Evolutionary conservation across 768 basidiomycete genomes (phyloP).

Genomic region (Macrocybe gigantea): DNA sequence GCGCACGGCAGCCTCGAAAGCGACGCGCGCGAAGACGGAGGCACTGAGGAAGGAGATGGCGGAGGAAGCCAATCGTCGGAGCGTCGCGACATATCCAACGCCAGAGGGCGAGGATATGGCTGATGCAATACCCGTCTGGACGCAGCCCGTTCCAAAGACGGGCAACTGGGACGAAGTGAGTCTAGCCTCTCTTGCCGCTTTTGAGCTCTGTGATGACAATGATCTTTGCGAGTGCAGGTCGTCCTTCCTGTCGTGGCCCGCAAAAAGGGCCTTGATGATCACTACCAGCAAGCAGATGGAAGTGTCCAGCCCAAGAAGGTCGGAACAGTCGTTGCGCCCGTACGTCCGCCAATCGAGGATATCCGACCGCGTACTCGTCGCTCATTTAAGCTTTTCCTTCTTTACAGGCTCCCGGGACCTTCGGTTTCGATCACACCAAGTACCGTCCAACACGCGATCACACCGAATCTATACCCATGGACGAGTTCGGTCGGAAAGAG

Average conservation of each 20-base stretch:
- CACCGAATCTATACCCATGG: slow-evolving; percentile 49
- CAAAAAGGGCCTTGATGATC: slow-evolving; percentile 70
- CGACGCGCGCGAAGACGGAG: slow-evolving; percentile 34
- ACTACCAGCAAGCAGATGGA: slow-evolving; percentile 68
- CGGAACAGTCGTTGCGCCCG: slow-evolving; percentile 46
- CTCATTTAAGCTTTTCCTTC: slow-evolving; percentile 1
- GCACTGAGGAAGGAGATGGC: slow-evolving; percentile 30
- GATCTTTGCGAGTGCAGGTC: slow-evolving; percentile 39
- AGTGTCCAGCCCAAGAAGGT: slow-evolving; percentile 48
- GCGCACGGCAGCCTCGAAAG: slow-evolving; percentile 24
- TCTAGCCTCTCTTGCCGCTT: slow-evolving; percentile 22
- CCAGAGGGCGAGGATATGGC: slow-evolving; percentile 41
- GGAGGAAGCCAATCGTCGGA: slow-evolving; percentile 44
- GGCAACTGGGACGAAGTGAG: slow-evolving; percentile 81
- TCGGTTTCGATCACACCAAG: slow-evolving; percentile 72
- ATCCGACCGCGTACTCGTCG: background rate
- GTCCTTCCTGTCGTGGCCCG: slow-evolving; percentile 81
- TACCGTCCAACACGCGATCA: slow-evolving; percentile 44
- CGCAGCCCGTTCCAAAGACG: slow-evolving; percentile 57
- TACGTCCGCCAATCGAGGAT: slow-evolving; percentile 26
- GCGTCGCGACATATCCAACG: slow-evolving; percentile 65
- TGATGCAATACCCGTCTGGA: slow-evolving; percentile 81
- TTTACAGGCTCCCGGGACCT: slow-evolving; percentile 72
- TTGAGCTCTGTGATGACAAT: background rate
- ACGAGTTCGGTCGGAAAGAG: slow-evolving; percentile 55